A percentile compares a stretch with the other conserved stretches of the same genome.
phyloP scores from a whole-genome alignment of 768 basidiomycete species.

The Tephrocybe rancida region DNA sequence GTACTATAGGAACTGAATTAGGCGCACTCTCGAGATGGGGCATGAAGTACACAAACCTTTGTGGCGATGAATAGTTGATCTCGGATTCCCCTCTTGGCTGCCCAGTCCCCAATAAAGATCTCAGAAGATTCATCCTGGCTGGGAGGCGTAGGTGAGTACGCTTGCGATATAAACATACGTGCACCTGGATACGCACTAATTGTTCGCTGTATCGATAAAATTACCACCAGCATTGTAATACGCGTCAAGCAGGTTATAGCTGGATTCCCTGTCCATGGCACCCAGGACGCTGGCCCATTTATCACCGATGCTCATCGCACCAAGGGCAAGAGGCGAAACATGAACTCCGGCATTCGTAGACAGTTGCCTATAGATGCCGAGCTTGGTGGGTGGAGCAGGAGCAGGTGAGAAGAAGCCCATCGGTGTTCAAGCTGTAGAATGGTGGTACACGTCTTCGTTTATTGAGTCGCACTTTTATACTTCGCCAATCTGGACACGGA shows the following conservation, averaged over 20 bases:
- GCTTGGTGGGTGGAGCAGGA: conserved; percentile 31
- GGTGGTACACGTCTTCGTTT: no score
- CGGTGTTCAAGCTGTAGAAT: no score
- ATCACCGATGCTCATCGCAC: conserved; percentile 51
- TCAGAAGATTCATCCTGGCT: conserved; percentile 61
- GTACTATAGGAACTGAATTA: conserved; percentile 25
- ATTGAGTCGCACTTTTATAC: no score
- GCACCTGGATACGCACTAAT: conserved; percentile 6
- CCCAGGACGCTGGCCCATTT: conserved; percentile 30
- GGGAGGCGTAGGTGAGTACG: neutral
- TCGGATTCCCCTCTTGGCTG: conserved; percentile 43
- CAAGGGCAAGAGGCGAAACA: conserved; percentile 51
- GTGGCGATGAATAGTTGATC: conserved; percentile 52
- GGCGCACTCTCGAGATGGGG: neutral
- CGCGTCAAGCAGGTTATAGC: conserved; percentile 12
- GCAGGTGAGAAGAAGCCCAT: neutral
- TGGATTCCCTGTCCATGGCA: conserved; percentile 33
- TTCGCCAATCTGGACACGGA: no score
- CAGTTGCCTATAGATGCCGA: conserved; percentile 40
- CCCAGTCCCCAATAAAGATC: conserved; percentile 55
- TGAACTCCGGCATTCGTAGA: conserved; percentile 43
- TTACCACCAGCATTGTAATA: conserved; percentile 17
- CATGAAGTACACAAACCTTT: conserved; percentile 31
- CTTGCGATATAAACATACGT: neutral
- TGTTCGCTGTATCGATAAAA: conserved; percentile 19